Evolutionary conservation across 2,329 filamentous ascomycete genomes (phyloP), one percentile per base, ranked within the genome.

Genomic region (Fusarium aywerte): DNA sequence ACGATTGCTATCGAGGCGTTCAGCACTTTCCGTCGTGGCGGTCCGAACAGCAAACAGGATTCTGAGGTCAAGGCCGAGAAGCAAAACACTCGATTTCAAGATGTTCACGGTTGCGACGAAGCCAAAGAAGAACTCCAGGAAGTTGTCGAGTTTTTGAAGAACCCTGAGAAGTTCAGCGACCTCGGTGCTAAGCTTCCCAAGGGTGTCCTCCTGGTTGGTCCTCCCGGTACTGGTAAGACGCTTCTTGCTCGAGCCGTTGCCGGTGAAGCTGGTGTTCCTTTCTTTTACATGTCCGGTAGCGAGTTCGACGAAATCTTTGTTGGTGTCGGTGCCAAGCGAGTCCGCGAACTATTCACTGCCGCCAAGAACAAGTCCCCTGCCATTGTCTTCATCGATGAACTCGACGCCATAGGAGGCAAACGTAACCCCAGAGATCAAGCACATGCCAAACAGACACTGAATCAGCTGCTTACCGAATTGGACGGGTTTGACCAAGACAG

Each of bases 271-370:
- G 96, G 95, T 56, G 96, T 99, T 18, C 96, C 96, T 2, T 99
- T 99, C 85, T 99, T 98, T 85, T 99, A 97, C 85, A 98, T 99
- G 95, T 99, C 96, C 75, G 96, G 96, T 49, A 97, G 93, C 59
- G 96, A 99, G 78, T 99, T 99, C 76, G 96, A 99, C 75, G 96
- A 99, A 80, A 91, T 99, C 51, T 99, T 97, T 75, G 96, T 99
- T 33, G 96, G 96, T 76, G 96, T 99, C 53, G 93, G 94, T 76
- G 93, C 93, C 43, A 97, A 99, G 84, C 92, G 96, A 75, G 95
- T 99, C 47, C 92, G 96, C 60, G 96, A 97, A 65, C 86, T 97
- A n/a, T 97, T 97, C 78, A 81, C 84, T 43, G 89, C 91, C 56
- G 95, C 95, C 68, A 92, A 93, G 70, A 79, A 84, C 67, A 97